Evolutionary conservation across 805 yeast genomes (phyloP).

Genomic region (Kodamaea neixiangensis): DNA sequence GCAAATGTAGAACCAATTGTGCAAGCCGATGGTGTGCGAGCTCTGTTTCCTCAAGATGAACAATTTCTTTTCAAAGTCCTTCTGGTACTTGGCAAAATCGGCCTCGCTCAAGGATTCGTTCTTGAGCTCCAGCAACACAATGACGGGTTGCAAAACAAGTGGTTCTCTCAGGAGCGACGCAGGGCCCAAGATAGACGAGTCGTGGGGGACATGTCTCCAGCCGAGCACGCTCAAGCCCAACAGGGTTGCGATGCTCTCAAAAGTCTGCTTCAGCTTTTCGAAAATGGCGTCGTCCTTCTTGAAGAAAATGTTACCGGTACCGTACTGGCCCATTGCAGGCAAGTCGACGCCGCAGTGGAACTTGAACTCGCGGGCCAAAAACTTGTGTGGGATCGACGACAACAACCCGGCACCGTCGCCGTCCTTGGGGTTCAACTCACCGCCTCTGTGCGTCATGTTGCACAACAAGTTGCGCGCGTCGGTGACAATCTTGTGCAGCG

Average conservation of each 20-base stretch:
- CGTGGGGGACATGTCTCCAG: constrained; percentile 95
- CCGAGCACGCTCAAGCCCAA: constrained; percentile 83
- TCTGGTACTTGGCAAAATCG: constrained; percentile 61
- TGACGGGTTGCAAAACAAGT: constrained; percentile 86
- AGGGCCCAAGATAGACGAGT: constrained; percentile 91
- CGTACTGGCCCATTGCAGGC: constrained; percentile 85
- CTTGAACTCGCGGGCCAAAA: constrained; percentile 81
- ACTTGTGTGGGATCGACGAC: constrained; percentile 87
- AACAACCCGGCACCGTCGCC: constrained; percentile 99
- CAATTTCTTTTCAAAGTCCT: constrained; percentile 77
- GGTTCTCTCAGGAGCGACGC: constrained; percentile 95
- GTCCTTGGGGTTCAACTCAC: constrained; percentile 94
- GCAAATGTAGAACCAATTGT: constrained; percentile 97
- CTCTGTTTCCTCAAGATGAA: constrained; percentile 87
- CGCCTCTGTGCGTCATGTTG: constrained; percentile 99
- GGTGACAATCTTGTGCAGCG: constrained; percentile 88
- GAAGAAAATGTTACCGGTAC: constrained; percentile 93
- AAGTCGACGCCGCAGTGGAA: constrained; percentile 64
- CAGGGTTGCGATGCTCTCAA: constrained; percentile 75
- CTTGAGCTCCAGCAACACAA: constrained; percentile 54
- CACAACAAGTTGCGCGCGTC: constrained; percentile 87
- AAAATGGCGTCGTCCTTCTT: constrained; percentile 78
- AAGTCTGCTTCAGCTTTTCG: constrained; percentile 69
- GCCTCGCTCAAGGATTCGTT: constrained; percentile 40
- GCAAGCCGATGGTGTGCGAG: constrained; percentile 86